phyloP scores from a whole-genome alignment of 2,329 filamentous ascomycete genomes.

The Botrytis sinoallii region DNA sequence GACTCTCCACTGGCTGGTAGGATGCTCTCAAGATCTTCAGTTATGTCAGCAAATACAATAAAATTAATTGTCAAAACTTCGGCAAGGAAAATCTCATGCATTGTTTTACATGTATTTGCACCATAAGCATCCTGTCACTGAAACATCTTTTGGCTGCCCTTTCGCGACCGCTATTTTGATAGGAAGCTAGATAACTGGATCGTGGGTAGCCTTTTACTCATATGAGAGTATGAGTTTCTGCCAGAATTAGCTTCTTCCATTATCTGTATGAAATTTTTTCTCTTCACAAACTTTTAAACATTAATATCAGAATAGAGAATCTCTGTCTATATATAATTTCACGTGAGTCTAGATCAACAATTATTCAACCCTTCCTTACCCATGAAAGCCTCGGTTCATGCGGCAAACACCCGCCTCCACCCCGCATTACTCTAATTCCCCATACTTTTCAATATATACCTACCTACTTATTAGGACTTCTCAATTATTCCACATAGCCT shows the following conservation, averaged over 20 bases:
- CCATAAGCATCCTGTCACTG: not conserved
- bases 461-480: not conserved
- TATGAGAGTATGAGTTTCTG: not conserved
- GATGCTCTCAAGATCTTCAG: not conserved
- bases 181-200: not conserved
- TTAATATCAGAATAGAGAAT: not conserved
- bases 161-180: not conserved
- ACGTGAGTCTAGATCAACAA: not conserved
- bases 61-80: not conserved
- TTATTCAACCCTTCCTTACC: not conserved
- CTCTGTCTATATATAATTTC: not conserved
- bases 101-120: not conserved
- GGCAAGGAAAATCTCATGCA: no score
- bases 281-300: not conserved
- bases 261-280: not conserved
- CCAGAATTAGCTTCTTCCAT: not conserved
- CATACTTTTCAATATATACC: not conserved
- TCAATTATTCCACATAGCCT: not conserved
- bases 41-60: not conserved
- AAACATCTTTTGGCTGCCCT: not conserved
- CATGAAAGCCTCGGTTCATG: not conserved
- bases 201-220: no score
- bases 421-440: conserved; percentile 6
- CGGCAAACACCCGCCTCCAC: not conserved
- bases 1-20: not conserved